Evolutionary conservation across 495 filamentous ascomycete genomes (phyloP).

Genomic region (Xylona heveae): DNA sequence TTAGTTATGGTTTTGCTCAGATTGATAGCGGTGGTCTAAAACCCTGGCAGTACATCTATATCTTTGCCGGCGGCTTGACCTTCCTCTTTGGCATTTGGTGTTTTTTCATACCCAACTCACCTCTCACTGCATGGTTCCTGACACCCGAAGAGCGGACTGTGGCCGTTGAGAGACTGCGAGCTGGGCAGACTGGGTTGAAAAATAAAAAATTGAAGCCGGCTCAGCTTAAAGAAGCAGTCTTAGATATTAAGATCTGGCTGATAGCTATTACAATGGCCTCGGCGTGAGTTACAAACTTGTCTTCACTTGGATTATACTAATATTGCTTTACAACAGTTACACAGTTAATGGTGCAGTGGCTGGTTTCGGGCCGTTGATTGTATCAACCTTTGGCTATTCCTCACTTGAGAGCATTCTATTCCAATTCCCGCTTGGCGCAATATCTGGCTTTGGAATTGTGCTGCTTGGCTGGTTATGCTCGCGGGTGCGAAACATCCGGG

Average conservation of each 20-base stretch:
- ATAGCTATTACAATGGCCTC: slow-evolving; percentile 34
- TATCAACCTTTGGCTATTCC: slow-evolving; percentile 49
- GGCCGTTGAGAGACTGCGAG: slow-evolving; percentile 29
- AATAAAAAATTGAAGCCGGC: slow-evolving; percentile 26
- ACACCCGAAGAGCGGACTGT: slow-evolving; percentile 26
- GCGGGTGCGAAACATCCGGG: slow-evolving; percentile 10
- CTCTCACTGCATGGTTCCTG: slow-evolving; percentile 30
- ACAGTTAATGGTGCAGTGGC: slow-evolving; percentile 54
- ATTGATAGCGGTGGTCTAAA: slow-evolving; percentile 25
- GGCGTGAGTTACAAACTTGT: slow-evolving; percentile 13
- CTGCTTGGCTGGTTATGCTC: slow-evolving; percentile 43
- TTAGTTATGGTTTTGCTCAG: slow-evolving; percentile 53
- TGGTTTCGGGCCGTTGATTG: slow-evolving; percentile 54
- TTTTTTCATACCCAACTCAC: slow-evolving; percentile 30
- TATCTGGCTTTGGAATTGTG: slow-evolving; percentile 42
- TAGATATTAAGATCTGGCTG: slow-evolving; percentile 30
- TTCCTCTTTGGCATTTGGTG: slow-evolving; percentile 43
- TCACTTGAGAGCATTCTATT: slow-evolving; percentile 45
- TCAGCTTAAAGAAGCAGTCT: slow-evolving; percentile 26
- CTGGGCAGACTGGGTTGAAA: slow-evolving; percentile 28
- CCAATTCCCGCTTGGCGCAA: slow-evolving; percentile 47
- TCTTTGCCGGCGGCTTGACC: slow-evolving; percentile 40
- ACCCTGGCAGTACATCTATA: slow-evolving; percentile 49
- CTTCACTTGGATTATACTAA: not conserved
- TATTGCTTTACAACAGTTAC: slow-evolving; percentile 13